Base-by-base conservation (phyloP, 306 rosid genomes). In the Rosa lucieae region DNA sequence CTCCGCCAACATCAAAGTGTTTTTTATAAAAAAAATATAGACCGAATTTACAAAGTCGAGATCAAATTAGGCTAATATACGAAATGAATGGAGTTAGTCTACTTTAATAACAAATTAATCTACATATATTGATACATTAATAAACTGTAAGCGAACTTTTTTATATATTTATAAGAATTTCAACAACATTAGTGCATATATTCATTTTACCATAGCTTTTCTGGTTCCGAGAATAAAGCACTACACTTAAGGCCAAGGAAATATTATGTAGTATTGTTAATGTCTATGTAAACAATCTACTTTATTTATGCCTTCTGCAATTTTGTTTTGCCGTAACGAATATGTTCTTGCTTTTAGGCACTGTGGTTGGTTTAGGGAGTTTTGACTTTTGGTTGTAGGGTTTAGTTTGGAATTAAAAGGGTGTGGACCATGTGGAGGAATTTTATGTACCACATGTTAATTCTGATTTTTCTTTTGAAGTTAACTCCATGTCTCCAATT, bases 321-420 rank as follows among this genome's bases (percentile, higher is more conserved):
- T 43, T 32, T 76, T 47, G n/a, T 46, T 46, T 20, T 63, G 79
- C 48, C 48, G 47, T 40, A 18, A 62, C 23, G 79, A 76, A 63
- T 65, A 76, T 23, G 79, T 76, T 63, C 79, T 49, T 62, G 62
- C 62, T 65, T 63, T 76, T 76, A 11, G 62, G 79, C 21, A 18
- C 18, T 63, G 59, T 32, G 79, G 72, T 76, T 76, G 72, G 79
- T 76, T 63, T 62, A 51, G 72, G 26, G 61, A 23, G 72, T 32
- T 47, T 46, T 76, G 72, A 62, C 79, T 18, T 46, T 62, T 46
- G 59, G 12, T 63, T 62, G 72, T 62, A 17, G 47, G 72, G 70
- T 75, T 62, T 26, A 3, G 58, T 17, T 17, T 32, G 72, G 72
- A 32, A 12, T 32, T 32, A 8, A 76, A 62, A 76, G 32, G 67